Conservation (phyloP, 495 filamentous ascomycete species). For the Diplogelasinospora grovesii region DNA sequence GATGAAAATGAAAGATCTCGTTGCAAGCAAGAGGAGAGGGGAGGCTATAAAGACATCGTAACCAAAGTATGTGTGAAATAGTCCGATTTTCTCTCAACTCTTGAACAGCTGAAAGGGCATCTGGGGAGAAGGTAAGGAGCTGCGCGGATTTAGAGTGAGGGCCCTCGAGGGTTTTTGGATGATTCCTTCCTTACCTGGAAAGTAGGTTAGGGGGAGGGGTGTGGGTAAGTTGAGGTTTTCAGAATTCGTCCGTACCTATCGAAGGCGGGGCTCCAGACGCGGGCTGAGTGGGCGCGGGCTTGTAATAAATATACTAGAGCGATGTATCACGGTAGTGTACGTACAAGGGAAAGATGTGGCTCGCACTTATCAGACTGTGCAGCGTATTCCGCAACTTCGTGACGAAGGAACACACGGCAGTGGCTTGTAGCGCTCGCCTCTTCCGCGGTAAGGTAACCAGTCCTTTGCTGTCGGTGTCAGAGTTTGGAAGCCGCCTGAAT, state of each 20-base stretch:
- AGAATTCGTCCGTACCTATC: too few relatives aligned
- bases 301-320: too few relatives aligned
- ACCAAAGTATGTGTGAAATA: background rate
- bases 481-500: slow-evolving; percentile 19
- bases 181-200: background rate
- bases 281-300: background rate
- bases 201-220: slow-evolving; percentile 2
- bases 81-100: slow-evolving; percentile 5
- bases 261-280: background rate
- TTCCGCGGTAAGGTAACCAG: slow-evolving; percentile 1
- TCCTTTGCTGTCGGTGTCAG: slow-evolving; percentile 14
- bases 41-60: slow-evolving; percentile 13
- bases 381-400: too few relatives aligned
- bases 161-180: slow-evolving; percentile 16
- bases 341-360: too few relatives aligned
- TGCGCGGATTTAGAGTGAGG: slow-evolving; percentile 15
- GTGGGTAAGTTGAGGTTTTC: too few relatives aligned
- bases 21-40: slow-evolving; percentile 7
- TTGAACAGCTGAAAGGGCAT: too few relatives aligned
- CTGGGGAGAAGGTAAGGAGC: slow-evolving; percentile 8
- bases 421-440: background rate
- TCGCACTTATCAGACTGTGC: too few relatives aligned
- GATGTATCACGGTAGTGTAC: too few relatives aligned
- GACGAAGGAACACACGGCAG: background rate
- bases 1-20: slow-evolving; percentile 4